Evolutionary conservation across 805 yeast species (phyloP).

Genomic region (Maudiozyma saulgeensis): DNA sequence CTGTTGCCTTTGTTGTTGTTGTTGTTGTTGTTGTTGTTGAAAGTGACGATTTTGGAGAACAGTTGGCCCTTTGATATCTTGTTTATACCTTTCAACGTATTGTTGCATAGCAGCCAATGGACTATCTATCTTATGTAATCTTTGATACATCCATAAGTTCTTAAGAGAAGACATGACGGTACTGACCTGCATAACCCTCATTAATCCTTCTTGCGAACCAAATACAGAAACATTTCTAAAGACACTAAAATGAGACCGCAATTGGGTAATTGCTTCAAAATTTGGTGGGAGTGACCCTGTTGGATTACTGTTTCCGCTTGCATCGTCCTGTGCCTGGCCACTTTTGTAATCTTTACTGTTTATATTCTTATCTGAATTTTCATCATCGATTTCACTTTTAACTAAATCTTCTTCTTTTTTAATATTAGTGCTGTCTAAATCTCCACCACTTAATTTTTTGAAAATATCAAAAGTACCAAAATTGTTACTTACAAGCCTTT

Average conservation of each 20-base stretch:
- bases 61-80: background rate
- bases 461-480: slow-evolving; percentile 15
- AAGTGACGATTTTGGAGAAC: background rate
- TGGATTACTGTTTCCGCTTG: background rate
- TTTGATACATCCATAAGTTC: slow-evolving; percentile 52
- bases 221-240: slow-evolving; percentile 41
- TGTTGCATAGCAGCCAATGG: slow-evolving; percentile 48
- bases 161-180: slow-evolving; percentile 69
- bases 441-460: slow-evolving; percentile 6
- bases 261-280: slow-evolving; percentile 17
- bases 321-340: background rate
- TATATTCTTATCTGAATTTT: background rate
- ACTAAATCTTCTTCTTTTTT: background rate
- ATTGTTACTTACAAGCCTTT: slow-evolving; percentile 30
- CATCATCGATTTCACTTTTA: background rate
- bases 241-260: slow-evolving; percentile 35
- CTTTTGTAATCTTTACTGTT: background rate
- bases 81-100: slow-evolving; percentile 16
- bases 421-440: background rate
- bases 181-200: slow-evolving; percentile 66
- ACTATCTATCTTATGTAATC: slow-evolving; percentile 37
- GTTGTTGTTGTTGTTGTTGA: background rate
- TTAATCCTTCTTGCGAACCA: slow-evolving; percentile 57
- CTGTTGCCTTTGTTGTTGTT: background rate
- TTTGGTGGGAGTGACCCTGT: slow-evolving; percentile 3